Conservation (phyloP, 345 rosid genomes). For the Rhodamnia rubescens region DNA sequence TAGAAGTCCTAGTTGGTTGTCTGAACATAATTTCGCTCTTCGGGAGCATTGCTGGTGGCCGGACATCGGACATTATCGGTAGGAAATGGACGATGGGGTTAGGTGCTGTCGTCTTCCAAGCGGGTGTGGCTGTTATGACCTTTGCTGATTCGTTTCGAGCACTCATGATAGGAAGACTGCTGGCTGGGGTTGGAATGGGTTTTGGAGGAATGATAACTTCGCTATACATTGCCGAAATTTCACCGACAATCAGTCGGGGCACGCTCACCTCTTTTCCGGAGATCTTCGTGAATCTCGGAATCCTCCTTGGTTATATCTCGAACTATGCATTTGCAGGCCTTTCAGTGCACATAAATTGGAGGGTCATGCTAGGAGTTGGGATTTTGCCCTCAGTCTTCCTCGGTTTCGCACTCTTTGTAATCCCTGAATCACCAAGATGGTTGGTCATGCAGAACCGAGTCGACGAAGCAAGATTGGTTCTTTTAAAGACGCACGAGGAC, state of each 20-base stretch:
- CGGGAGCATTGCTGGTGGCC: conserved; percentile 84
- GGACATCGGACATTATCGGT: conserved; percentile 66
- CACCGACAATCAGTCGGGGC: conserved; percentile 59
- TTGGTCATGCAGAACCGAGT: conserved; percentile 63
- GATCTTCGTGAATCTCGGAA: conserved; percentile 71
- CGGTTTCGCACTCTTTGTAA: conserved; percentile 61
- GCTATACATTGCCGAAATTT: conserved; percentile 75
- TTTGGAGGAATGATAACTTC: conserved; percentile 78
- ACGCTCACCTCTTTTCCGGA: conserved; percentile 79
- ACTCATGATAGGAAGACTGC: conserved; percentile 62
- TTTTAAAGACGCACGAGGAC: conserved; percentile 50
- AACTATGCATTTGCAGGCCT: conserved; percentile 71
- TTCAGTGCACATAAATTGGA: conserved; percentile 63
- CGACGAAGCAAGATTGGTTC: conserved; percentile 65
- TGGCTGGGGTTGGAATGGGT: conserved; percentile 79
- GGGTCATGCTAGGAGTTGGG: conserved; percentile 89
- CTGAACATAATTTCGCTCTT: conserved; percentile 70
- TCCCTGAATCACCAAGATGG: conserved; percentile 96
- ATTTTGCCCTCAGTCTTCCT: conserved; percentile 66
- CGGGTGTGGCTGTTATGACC: conserved; percentile 67
- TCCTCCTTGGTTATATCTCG: conserved; percentile 88
- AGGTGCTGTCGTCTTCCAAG: conserved; percentile 68
- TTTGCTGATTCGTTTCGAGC: conserved; percentile 56
- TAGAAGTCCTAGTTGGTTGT: conserved; percentile 66
- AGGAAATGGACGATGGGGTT: conserved; percentile 93